Base-by-base conservation (phyloP, 352 stramenopile species). In the Pythium apleroticum region DNA sequence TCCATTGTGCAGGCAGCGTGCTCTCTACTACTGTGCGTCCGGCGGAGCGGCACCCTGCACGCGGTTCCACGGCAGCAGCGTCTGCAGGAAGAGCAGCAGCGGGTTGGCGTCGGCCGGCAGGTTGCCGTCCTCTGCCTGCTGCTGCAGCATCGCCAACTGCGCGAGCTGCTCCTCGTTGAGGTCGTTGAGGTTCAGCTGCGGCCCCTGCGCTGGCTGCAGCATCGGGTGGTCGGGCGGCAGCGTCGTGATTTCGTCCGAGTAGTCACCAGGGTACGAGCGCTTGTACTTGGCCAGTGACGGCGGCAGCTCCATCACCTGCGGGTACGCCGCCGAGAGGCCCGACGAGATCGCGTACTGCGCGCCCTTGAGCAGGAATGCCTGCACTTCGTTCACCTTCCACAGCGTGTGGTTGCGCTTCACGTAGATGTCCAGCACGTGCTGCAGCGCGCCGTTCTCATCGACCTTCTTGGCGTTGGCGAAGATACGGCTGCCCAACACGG, bases 231-330 rank as follows among this genome's bases (percentile, higher is more conserved):
- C 87, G 0, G 79, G 72, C 2, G 87, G 87, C 60, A 95, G 57
- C 66, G 84, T 95, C 56, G 87, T 94, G 65, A 95, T 86, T 50
- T 95, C 87, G 54, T 95, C 87, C 74, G 85, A 92, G 65, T 89
- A 95, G 65, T 95, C 86, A 59, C 76, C 80, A 35, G 63, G 68
- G 39, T 90, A 69, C 12, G 86, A 85, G 24, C 83, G 75, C 63
- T 81, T 69, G 67, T 95, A 93, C 69, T 93, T 95, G 66, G 84
- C 64, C 22, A 93, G 63, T 28, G 75, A 73, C 33, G 75, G 20
- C 2, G 78, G 84, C 0, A 91, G 79, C 63, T 87, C 74, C 45
- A 78, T 54, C 39, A 91, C 77, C 54, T 93, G 82, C 50, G 74
- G 41, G 41, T 86, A 80, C 22, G 74, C 73, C 3, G 65, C 67